Evolutionary conservation across 805 yeast species (phyloP), one percentile per base, ranked within the genome.

Genomic region (Sugiyamaella lignohabitans): DNA sequence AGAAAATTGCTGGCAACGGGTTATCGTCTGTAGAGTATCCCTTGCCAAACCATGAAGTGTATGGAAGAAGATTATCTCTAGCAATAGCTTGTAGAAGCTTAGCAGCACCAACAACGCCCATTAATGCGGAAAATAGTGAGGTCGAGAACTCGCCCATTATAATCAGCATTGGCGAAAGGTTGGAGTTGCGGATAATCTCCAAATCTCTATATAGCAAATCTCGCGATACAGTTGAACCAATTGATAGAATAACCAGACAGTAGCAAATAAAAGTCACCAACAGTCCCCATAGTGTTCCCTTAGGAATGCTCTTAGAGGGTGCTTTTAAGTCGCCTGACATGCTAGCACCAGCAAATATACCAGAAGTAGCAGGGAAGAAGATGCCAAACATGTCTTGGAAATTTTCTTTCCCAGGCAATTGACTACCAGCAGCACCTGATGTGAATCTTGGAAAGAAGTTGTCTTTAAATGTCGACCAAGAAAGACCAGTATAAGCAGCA

Each of bases 311-410:
- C 57, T 76, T 79, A 0, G 96, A 87, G 0, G 99, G 99, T 46
- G 76, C 80, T 47, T 76, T 69, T 52, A 93, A 72, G 57, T 88
- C 96, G 17, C 98, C 98, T 36, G 96, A 87, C 99, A 93, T 93
- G 20, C 95, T 85, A 1, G 98, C 97, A 16, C 99, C 99, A 2
- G 98, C 98, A 64, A 93, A 83, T 22, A 93, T 89, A 48, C 99
- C 99, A 4, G 98, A 96, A 0, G 98, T 91, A 1, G 98, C 96
- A 8, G 98, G 97, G 69, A 93, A 93, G 62, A 93, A 87, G 39
- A 93, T 86, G 2, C 98, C 98, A 74, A 93, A 93, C 53, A 94
- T 66, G 61, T 85, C 84, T 46, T 81, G 78, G 59, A 91, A 87
- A 1, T 82, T 87, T 62, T 91, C 98, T 39, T 74, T 78, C 0